These are phyloP conservation scores for Ophiostoma piceae DNA, from an alignment of 2,329 filamentous ascomycete species.

Conservation along the genomic window DNA sequence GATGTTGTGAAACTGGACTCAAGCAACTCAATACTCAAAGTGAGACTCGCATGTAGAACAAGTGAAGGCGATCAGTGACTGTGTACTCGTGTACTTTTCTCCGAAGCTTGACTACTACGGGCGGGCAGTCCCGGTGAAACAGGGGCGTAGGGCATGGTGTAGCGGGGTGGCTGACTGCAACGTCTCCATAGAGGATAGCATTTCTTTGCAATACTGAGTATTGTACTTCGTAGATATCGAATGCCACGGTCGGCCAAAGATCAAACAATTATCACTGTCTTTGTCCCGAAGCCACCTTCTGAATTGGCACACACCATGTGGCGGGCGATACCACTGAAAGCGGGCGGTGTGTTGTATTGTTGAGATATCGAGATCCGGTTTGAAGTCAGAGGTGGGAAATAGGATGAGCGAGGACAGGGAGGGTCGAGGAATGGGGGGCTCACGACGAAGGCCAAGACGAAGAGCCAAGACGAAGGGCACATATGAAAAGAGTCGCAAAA, in stretches of 20 bases:
- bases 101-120: background rate
- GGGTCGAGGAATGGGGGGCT: too few species aligned
- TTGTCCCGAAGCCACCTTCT: background rate
- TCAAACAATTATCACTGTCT: background rate
- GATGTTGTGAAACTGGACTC: background rate
- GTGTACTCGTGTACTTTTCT: background rate
- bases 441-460: background rate
- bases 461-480: background rate
- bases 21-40: too few species aligned
- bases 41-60: background rate
- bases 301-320: background rate
- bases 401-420: background rate
- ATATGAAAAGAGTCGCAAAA: background rate
- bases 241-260: background rate
- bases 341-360: background rate
- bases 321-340: background rate
- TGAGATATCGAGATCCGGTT: background rate
- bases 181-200: background rate
- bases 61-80: background rate
- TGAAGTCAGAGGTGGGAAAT: background rate
- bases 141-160: constrained; percentile 6
- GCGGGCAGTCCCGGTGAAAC: background rate
- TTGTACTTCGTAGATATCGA: background rate
- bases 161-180: background rate
- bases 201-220: background rate